Conservation (phyloP, 2,329 filamentous ascomycete species). For the Ceratocystis alfenasii region DNA sequence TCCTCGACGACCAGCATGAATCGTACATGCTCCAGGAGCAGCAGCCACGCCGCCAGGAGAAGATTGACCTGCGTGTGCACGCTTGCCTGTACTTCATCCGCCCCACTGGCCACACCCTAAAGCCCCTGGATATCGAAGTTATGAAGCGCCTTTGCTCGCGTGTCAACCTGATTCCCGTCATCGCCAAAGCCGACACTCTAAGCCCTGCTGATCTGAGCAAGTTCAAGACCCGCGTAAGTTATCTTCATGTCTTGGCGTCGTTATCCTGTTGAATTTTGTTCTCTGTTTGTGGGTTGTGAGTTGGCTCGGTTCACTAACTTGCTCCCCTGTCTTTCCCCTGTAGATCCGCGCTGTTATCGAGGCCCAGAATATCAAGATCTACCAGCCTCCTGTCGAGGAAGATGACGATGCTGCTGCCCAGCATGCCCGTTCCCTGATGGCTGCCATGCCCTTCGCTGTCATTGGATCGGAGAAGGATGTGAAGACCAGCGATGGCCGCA, state of each 20-base stretch:
- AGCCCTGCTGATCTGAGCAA: conserved; percentile 81
- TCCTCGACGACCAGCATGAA: conserved; percentile 99
- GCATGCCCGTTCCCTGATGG: conserved; percentile 88
- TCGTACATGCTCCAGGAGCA: conserved; percentile 99
- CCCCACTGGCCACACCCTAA: conserved; percentile 93
- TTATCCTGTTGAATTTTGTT: background rate
- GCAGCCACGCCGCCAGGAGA: conserved; percentile 92
- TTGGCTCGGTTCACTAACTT: conserved; percentile 10
- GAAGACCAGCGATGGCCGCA: conserved; percentile 87
- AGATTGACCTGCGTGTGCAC: conserved; percentile 98
- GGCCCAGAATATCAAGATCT: conserved; percentile 99
- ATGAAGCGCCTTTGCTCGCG: conserved; percentile 98
- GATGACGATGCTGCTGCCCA: conserved; percentile 93
- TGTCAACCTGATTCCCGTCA: conserved; percentile 95
- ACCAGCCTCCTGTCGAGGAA: conserved; percentile 93
- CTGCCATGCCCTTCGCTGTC: conserved; percentile 95
- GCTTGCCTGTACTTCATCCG: conserved; percentile 98
- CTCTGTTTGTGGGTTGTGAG: background rate
- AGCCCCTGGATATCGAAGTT: conserved; percentile 97
- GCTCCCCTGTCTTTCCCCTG: conserved; percentile 25
- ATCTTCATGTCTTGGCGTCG: background rate
- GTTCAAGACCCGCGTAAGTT: conserved; percentile 85
- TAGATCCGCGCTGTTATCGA: conserved; percentile 92
- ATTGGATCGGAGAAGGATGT: conserved; percentile 99
- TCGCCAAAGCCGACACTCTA: conserved; percentile 96